A percentile compares a stretch with the other conserved stretches of the same genome.
Conservation (phyloP, 1,139 yeast species). For the Pichia sp. region DNA sequence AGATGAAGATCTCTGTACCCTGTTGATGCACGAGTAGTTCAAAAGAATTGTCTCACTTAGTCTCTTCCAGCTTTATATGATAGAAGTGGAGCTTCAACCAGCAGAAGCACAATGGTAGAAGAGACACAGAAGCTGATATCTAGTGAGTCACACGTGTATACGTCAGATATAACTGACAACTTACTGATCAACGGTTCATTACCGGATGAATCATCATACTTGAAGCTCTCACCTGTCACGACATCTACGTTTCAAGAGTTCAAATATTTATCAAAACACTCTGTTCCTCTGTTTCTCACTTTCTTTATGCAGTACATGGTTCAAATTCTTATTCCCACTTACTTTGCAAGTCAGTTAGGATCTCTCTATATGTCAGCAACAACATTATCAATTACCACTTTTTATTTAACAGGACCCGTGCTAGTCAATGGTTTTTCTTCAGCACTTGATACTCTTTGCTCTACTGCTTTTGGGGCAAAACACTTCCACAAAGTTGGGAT, state of each 20-base stretch:
- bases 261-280: constrained; percentile 20
- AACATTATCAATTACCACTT: constrained; percentile 33
- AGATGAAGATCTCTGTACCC: too few species aligned
- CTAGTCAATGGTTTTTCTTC: constrained; percentile 40
- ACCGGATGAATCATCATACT: background rate
- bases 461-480: constrained; percentile 36
- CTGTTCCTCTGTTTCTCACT: constrained; percentile 34
- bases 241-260: constrained; percentile 20
- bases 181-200: too few species aligned
- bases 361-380: constrained; percentile 34
- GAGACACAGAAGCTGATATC: too few species aligned
- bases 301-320: constrained; percentile 33
- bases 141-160: too few species aligned
- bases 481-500: constrained; percentile 32
- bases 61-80: too few species aligned
- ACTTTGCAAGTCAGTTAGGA: constrained; percentile 33
- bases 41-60: too few species aligned
- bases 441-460: constrained; percentile 36
- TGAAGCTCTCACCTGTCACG: constrained; percentile 4
- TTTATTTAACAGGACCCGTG: constrained; percentile 35
- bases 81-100: too few species aligned
- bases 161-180: too few species aligned
- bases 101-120: too few species aligned
- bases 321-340: constrained; percentile 32
- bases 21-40: too few species aligned